Evolutionary conservation across 2,329 filamentous ascomycete species (phyloP).

Genomic region (Paracoccidioides lutzii): DNA sequence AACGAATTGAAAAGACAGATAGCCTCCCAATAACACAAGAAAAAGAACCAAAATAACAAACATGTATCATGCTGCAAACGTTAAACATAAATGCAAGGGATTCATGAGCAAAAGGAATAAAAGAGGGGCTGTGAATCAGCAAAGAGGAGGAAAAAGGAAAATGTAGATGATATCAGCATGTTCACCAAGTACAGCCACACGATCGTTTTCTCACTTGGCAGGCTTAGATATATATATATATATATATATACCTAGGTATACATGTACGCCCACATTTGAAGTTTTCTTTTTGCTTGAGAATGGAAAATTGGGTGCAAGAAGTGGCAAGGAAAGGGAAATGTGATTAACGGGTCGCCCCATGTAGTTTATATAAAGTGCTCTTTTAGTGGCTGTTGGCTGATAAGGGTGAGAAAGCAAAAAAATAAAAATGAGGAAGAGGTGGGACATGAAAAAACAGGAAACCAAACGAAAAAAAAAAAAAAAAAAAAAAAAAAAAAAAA

Average conservation of each 20-base stretch:
- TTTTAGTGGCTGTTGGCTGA: slow-evolving; percentile 9
- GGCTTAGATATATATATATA: no score
- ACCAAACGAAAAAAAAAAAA: background rate
- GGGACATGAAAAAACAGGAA: background rate
- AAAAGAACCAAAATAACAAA: background rate
- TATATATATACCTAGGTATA: no score
- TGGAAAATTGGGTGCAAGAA: slow-evolving; percentile 6
- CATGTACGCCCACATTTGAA: no score
- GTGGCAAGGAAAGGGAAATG: slow-evolving; percentile 11
- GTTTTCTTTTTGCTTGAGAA: no score
- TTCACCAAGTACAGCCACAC: no score
- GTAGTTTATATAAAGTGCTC: slow-evolving; percentile 6
- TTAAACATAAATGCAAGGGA: slow-evolving; percentile 5
- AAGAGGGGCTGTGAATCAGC: no score
- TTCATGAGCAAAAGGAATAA: slow-evolving; percentile 8
- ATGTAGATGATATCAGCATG: no score
- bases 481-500: background rate
- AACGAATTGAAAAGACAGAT: background rate
- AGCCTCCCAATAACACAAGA: slow-evolving; percentile 1
- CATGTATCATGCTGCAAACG: background rate
- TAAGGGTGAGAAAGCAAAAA: slow-evolving; percentile 4
- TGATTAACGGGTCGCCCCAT: slow-evolving; percentile 22
- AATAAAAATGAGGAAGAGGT: background rate
- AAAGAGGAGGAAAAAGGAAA: no score
- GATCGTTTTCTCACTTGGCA: no score